Base-by-base conservation (phyloP, 306 rosid genomes). In the Acmispon strigosus region DNA sequence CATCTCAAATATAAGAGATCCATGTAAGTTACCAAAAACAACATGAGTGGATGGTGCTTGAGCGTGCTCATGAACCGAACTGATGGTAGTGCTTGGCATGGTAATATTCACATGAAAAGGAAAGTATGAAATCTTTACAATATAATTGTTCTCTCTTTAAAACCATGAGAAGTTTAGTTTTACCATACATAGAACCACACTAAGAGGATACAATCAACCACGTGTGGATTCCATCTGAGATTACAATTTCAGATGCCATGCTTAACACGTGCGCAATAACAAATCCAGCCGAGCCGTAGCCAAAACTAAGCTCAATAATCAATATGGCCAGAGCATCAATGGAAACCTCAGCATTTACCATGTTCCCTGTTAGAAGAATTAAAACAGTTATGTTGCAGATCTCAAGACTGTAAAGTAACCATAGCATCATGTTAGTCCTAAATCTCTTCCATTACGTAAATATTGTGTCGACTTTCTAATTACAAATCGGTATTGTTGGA, bases 281-380 rank as follows among this genome's bases (percentile, higher is more conserved):
- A n/a, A n/a, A n/a, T n/a, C n/a, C n/a, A n/a, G n/a, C n/a, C n/a
- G n/a, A n/a, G n/a, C n/a, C n/a, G n/a, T n/a, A n/a, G n/a, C n/a
- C n/a, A n/a, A n/a, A n/a, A n/a, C n/a, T n/a, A n/a, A n/a, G n/a
- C n/a, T n/a, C n/a, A n/a, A n/a, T n/a, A n/a, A n/a, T n/a, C n/a
- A n/a, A 85, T 58, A 87, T 83, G 32, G 90, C n/a, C 16, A 85
- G 79, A 37, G 88, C 92, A 76, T 83, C 86, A 62, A 85, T 71
- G 14, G 81, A 24, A 13, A 81, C 82, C 70, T 81, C 80, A 7
- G 89, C 92, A 57, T 85, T 59, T 67, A 81, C 36, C 86, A 83
- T 71, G 78, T 83, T 78, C 29, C 90, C 92, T 19, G 88, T 81
- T 64, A 87, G 65, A 70, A 85, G 85, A 68, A 85, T 48, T 86